Percentiles rank a stretch among this genome's conserved stretches.
These are phyloP conservation scores for Adansonia rubrostipa DNA, from an alignment of 441 rosid species.

Conservation along the genomic window DNA sequence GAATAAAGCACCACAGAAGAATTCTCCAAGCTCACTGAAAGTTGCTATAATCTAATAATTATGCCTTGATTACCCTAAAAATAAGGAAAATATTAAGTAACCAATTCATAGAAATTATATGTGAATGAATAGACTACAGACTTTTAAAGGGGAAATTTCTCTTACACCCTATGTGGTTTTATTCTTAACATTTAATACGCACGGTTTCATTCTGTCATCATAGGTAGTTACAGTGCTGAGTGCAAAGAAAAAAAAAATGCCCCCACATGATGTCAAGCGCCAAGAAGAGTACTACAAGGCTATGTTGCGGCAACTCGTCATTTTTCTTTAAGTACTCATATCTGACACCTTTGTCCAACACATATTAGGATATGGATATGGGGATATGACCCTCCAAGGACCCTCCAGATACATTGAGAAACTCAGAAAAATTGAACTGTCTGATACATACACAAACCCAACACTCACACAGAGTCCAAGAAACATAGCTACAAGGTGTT, in stretches of 20 bases:
- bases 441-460: no score
- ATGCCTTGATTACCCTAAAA: conserved; percentile 4
- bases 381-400: no score
- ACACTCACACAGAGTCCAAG: no score
- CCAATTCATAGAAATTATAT: neutral
- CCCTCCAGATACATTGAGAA: no score
- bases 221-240: conserved; percentile 9
- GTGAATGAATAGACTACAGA: neutral
- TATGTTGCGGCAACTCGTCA: no score
- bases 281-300: neutral
- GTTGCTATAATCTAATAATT: neutral
- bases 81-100: neutral
- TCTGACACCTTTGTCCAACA: no score
- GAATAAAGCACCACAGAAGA: conserved; percentile 6
- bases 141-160: neutral
- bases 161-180: neutral
- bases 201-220: conserved; percentile 8
- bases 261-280: neutral
- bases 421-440: no score
- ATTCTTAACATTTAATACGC: neutral
- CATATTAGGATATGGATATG: no score
- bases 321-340: no score
- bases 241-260: neutral
- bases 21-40: conserved; percentile 6
- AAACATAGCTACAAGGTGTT: neutral